These are phyloP conservation scores for Quercus glauca DNA, from an alignment of 306 rosid species.

Conservation along the genomic window DNA sequence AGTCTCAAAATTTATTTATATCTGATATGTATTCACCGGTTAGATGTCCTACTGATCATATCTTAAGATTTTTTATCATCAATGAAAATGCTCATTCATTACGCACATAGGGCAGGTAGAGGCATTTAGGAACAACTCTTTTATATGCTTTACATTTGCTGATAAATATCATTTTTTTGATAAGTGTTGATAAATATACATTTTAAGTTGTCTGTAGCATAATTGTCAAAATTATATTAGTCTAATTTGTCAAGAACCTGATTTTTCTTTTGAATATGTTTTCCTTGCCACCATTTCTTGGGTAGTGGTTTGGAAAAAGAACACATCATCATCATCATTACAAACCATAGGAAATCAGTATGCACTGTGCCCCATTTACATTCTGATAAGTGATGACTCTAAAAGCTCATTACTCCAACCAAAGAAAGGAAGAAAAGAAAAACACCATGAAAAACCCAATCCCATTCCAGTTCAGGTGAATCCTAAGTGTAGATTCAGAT, in stretches of 20 bases:
- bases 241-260: neutral
- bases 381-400: neutral
- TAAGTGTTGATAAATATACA: conserved; percentile 2
- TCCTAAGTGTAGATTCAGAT: neutral
- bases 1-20: neutral
- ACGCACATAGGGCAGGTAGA: neutral
- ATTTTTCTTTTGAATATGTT: neutral
- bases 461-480: neutral
- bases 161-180: neutral
- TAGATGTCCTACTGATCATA: neutral
- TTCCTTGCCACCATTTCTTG: neutral
- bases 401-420: neutral
- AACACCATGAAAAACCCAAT: neutral
- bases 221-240: neutral
- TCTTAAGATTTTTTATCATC: neutral
- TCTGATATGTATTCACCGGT: neutral
- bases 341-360: neutral
- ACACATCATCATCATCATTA: neutral
- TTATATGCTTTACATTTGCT: conserved; percentile 20
- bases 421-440: neutral
- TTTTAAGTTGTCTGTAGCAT: neutral
- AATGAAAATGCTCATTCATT: neutral
- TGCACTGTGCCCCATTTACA: neutral
- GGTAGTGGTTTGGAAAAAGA: neutral
- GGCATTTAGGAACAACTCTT: conserved; percentile 13